Evolutionary conservation across 768 basidiomycete species (phyloP).

Genomic region (Termitomyces heimii): DNA sequence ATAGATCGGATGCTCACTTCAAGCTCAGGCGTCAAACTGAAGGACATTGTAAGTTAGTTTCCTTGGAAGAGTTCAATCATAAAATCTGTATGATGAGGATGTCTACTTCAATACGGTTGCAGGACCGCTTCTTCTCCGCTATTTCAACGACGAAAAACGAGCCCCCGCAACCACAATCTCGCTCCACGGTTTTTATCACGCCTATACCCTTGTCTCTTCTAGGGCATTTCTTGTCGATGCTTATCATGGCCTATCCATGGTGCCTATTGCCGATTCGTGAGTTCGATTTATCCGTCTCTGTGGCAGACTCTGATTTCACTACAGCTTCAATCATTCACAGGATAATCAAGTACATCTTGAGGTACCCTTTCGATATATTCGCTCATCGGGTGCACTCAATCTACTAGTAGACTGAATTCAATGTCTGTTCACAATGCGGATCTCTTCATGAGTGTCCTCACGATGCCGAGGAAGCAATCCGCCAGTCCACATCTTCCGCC

Average conservation of each 20-base stretch:
- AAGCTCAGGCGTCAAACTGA: neutral
- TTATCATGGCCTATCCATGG: conserved; percentile 77
- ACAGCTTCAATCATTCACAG: conserved; percentile 68
- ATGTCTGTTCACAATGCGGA: conserved; percentile 71
- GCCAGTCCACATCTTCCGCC: neutral
- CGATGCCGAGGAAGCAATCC: conserved; percentile 32
- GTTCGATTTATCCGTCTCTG: conserved; percentile 20
- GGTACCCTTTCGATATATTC: conserved; percentile 28
- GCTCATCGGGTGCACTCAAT: neutral
- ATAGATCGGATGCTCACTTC: conserved; percentile 12
- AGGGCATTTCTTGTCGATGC: conserved; percentile 81
- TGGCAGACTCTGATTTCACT: conserved; percentile 6
- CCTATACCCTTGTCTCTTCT: conserved; percentile 66
- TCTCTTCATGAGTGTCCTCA: conserved; percentile 64
- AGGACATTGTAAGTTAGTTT: conserved; percentile 8
- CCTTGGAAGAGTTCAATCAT: neutral
- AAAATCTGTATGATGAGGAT: conserved; percentile 4
- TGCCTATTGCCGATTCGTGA: conserved; percentile 80
- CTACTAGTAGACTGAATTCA: conserved; percentile 48
- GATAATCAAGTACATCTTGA: conserved; percentile 71
- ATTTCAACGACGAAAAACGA: conserved; percentile 7
- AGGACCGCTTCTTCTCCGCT: conserved; percentile 13
- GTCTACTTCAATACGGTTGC: conserved; percentile 17
- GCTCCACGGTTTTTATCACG: conserved; percentile 41
- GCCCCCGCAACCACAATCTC: conserved; percentile 15